These are phyloP conservation scores for Rhodotorula babjevae DNA, from an alignment of 768 basidiomycete genomes.

Conservation along the genomic window DNA sequence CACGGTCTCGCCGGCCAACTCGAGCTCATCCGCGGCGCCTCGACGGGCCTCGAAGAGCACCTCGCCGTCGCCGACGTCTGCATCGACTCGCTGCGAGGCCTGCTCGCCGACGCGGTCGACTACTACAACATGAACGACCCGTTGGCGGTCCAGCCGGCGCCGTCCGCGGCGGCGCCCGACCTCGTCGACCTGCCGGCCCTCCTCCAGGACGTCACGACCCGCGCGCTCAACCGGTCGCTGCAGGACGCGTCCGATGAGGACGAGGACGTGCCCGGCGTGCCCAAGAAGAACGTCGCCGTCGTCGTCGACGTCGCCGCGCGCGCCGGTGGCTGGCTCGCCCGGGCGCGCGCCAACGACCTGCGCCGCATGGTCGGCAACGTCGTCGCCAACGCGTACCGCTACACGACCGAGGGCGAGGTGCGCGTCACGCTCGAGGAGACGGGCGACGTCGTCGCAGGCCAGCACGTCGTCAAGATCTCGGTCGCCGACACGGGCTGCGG, in stretches of 20 bases:
- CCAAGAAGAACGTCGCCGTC: conserved; percentile 2
- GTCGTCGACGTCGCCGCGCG: conserved; percentile 3
- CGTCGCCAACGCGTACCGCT: conserved; percentile 41
- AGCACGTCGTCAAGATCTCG: neutral
- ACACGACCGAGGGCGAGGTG: conserved; percentile 32
- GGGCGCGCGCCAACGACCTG: neutral
- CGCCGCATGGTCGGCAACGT: conserved; percentile 38
- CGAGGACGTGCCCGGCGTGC: neutral
- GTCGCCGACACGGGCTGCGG: conserved; percentile 7
- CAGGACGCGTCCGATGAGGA: neutral
- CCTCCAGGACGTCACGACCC: neutral
- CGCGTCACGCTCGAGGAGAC: conserved; percentile 19
- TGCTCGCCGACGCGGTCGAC: neutral
- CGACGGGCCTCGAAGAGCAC: neutral
- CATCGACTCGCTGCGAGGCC: neutral
- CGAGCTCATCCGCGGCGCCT: conserved; percentile 35
- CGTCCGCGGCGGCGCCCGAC: neutral
- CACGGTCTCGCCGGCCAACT: conserved; percentile 42
- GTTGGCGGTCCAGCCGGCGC: neutral
- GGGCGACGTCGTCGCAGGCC: neutral
- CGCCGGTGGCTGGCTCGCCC: conserved; percentile 3
- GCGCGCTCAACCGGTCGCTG: neutral
- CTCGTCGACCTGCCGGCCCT: conserved; percentile 1
- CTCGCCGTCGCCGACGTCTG: neutral
- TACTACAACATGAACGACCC: neutral